These are phyloP conservation scores for Alternaria sp. DNA, from an alignment of 2,329 filamentous ascomycete genomes.

Conservation along the genomic window DNA sequence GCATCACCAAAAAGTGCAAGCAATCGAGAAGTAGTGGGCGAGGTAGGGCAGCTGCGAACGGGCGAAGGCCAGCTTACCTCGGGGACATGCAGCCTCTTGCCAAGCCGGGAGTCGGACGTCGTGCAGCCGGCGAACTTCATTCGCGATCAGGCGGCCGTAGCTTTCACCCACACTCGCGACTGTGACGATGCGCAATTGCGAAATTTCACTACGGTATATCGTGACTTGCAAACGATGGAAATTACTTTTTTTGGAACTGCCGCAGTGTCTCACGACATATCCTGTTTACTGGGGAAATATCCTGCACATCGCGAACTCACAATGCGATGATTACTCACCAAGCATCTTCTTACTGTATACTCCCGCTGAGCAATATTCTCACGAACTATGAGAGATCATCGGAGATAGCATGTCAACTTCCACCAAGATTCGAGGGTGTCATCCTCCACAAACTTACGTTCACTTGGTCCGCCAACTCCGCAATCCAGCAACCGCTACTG, in stretches of 20 bases:
- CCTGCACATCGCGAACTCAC: neutral
- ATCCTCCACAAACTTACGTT: neutral
- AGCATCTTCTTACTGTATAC: neutral
- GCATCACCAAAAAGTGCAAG: constrained; percentile 30
- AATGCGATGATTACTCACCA: neutral
- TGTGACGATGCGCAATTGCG: neutral
- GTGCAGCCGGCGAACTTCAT: neutral
- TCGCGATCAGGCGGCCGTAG: neutral
- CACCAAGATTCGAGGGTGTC: neutral
- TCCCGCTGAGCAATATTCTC: neutral
- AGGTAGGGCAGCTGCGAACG: neutral
- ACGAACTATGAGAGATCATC: neutral
- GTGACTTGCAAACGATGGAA: neutral
- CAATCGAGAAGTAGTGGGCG: neutral
- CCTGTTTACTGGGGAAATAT: neutral
- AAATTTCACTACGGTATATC: neutral
- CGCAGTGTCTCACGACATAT: neutral
- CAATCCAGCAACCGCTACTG: neutral
- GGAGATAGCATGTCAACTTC: neutral
- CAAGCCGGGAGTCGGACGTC: constrained; percentile 16
- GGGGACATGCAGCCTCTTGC: constrained; percentile 13
- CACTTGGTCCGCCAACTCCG: neutral
- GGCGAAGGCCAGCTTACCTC: constrained; percentile 12
- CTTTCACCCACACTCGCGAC: neutral
- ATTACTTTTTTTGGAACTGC: neutral